Base-by-base conservation (phyloP, 441 rosid species). In the Aquilaria agallochum region DNA sequence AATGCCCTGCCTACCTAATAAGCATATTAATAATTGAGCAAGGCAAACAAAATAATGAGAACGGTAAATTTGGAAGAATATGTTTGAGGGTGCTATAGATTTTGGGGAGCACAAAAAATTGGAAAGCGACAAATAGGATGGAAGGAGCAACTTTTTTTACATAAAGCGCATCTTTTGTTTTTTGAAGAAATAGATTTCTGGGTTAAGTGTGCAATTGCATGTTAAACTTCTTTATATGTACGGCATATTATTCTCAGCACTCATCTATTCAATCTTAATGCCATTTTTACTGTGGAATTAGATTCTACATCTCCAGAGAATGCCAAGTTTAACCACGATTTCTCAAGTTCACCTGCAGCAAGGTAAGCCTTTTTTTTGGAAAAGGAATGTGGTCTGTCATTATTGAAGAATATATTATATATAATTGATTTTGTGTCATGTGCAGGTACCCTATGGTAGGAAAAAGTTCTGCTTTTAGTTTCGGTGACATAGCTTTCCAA, bases 221-320 rank as follows among this genome's bases (percentile, higher is more conserved):
- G 42, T 36, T 36, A 8, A 36, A 36, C 42, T 36, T 36, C 42
- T 36, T 2, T 36, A 36, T 36, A 5, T 36, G 42, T 36, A 36
- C 42, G 7, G 42, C 7, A 8, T 36, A 36, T 36, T 36, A 36
- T 8, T 36, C 42, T 36, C 42, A 36, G 27, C 5, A 30, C 55
- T 50, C 31, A 31, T 64, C 27, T 56, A 65, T 44, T 68, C 31
- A 20, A 47, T 50, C 45, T 58, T 77, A 6, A 56, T 31, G 60
- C 11, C 34, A 62, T 58, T 14, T 48, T 51, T 33, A 33, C 52
- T 61, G 66, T 65, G 64, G 36, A 54, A 66, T 60, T 76, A 83
- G 95, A 69, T 62, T 61, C 80, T 60, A 78, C 83, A 63, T 66
- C 61, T 73, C 70, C 63, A 56, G 60, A 74, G 60, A 72, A 72